Evolutionary conservation across 805 yeast genomes (phyloP), one percentile per base, ranked within the genome.

Genomic region (Ogataea neopini): DNA sequence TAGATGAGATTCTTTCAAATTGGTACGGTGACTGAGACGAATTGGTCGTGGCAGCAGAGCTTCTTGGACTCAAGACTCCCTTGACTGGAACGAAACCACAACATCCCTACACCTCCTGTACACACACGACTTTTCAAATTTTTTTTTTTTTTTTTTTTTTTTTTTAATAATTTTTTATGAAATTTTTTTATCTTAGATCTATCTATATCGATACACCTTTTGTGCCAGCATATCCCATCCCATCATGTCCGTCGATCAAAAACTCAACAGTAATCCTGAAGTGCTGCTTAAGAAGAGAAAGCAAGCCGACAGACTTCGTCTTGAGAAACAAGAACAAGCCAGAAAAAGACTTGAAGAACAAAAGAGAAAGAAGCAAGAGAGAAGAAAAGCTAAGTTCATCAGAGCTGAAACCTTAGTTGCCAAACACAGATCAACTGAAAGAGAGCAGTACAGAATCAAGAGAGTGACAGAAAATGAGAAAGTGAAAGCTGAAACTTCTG

Each of bases 381-480:
- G 72, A 51, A 68, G 70, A 45, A 71, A 73, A 53, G 71, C 75
- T 46, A 82, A 74, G 63, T 87, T 87, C 57, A 67, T 84, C 38
- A 79, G 94, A 71, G 87, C 88, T 10, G 95, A 87, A 69, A 76
- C 84, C 15, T 72, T 87, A 53, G 86, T 85, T 34, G 80, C 87
- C 22, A 81, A 79, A 56, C 77, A 79, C 52, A 72, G 80, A 57
- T 83, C 89, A 20, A 75, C 82, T 20, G 79, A 77, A 48, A 79
- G 88, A 63, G 94, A 86, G 64, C 67, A 70, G 50, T 83, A 82
- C 62, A 77, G 95, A 70, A 74, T 86, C 51, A 77, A 77, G 54
- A 76, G 88, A 62, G 77, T 86, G 36, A 63, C 79, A 19, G 78
- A 80, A 57, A 70, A 74, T 47, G 86, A 83, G 64, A 47, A 69